Base-by-base conservation (phyloP, 2,329 filamentous ascomycete species). In the Dissoconium aciculare region DNA sequence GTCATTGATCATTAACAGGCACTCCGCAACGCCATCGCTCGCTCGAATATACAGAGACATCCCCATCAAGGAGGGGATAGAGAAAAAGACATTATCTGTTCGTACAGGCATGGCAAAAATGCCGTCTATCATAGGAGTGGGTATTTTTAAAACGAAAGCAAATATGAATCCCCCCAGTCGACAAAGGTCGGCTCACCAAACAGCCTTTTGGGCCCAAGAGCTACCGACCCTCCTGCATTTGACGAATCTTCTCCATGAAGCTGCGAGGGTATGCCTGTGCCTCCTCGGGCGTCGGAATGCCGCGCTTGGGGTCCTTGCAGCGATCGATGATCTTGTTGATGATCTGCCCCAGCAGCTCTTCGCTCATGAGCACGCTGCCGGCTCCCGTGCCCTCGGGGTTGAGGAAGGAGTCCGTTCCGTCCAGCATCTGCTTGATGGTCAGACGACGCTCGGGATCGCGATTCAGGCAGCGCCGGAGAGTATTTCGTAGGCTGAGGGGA, bases 341-440 rank as follows among this genome's bases (percentile, higher is more conserved):
- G 17, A 76, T 69, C 39, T 70, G 63, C 2, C 60, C 64, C 4
- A 76, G 56, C 46, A 74, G 56, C n/a, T 72, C 68, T 46, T 73
- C 62, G 9, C 53, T 69, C 39, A 66, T 67, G 35, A 51, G 62
- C 30, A 63, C 66, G 34, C 51, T 57, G 21, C 59, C 59, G 14
- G 58, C 52, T 8, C 56, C 48, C 3, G 50, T 47, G 4, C 54
- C 51, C 30, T 74, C 70, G 0, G 72, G 71, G 39, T 71, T 66
- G 32, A 75, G 46, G 42, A 70, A 76, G 2, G 62, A 57, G 42
- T 76, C 69, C 5, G 55, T 47, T n/a, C 64, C 60, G 29, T 58
- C 54, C 5, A 77, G 57, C 21, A 77, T 55, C 35, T 74, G 61
- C 5, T 60, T 57, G 15, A 74, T 62, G 3, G 64, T 72, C 5